Percentiles rank a stretch among this genome's conserved stretches.
Evolutionary conservation across 2,329 filamentous ascomycete genomes (phyloP).

Genomic region (Epichloe baconii): DNA sequence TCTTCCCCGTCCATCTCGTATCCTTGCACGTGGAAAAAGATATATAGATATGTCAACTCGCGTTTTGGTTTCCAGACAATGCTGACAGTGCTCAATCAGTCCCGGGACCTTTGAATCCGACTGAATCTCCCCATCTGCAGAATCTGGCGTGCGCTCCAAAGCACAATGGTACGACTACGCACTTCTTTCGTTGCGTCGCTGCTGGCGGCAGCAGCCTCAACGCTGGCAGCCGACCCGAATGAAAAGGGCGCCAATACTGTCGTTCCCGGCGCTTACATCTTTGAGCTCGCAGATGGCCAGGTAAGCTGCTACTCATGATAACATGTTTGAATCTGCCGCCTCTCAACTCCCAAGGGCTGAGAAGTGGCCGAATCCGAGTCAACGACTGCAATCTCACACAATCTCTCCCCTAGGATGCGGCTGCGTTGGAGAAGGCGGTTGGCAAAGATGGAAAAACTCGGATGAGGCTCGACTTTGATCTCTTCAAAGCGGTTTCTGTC

Average conservation of each 20-base stretch:
- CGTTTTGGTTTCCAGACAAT: neutral
- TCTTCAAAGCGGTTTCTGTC: conserved; percentile 43
- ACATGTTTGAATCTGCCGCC: too few species aligned
- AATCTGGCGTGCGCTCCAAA: neutral
- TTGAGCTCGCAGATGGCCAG: conserved; percentile 9
- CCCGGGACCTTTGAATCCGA: neutral
- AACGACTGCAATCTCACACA: neutral
- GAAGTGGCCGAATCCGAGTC: neutral
- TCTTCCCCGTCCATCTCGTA: neutral
- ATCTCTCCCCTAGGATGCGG: conserved; percentile 6
- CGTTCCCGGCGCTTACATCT: conserved; percentile 12
- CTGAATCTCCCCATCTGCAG: neutral
- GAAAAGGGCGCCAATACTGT: neutral
- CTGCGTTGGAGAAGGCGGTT: conserved; percentile 8
- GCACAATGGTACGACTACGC: conserved; percentile 7
- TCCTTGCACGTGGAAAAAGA: neutral
- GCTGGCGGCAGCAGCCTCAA: conserved; percentile 7
- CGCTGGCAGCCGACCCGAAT: conserved; percentile 3
- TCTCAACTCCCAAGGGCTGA: neutral
- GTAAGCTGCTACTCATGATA: conserved; percentile 6
- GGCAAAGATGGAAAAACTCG: conserved; percentile 27
- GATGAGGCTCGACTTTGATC: conserved; percentile 34
- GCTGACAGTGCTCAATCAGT: neutral
- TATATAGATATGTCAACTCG: neutral
- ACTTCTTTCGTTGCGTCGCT: conserved; percentile 8